phyloP scores from a whole-genome alignment of 352 stramenopile genomes.

The Phytophthora cajani region DNA sequence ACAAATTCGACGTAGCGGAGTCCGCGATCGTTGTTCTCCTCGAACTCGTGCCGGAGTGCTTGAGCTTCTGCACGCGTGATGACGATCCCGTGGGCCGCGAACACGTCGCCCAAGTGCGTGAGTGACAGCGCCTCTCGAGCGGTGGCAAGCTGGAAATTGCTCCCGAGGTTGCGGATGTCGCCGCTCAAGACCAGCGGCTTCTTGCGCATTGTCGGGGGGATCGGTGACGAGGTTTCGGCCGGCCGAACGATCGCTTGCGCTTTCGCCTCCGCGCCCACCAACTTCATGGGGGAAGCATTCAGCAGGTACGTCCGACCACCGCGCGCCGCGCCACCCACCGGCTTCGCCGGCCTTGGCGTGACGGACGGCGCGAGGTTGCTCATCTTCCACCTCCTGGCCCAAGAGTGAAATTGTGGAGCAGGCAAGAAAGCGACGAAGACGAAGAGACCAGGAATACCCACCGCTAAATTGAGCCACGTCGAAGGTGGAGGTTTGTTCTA shows the following conservation, averaged over 20 bases:
- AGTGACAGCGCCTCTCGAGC: slow-evolving; percentile 50
- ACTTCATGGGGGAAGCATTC: slow-evolving; percentile 59
- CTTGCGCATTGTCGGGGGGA: slow-evolving; percentile 44
- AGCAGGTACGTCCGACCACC: slow-evolving; percentile 58
- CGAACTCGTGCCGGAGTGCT: slow-evolving; percentile 71
- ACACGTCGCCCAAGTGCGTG: slow-evolving; percentile 54
- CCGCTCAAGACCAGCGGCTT: slow-evolving; percentile 70
- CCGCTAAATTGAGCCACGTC: slow-evolving; percentile 23
- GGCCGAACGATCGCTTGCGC: slow-evolving; percentile 31
- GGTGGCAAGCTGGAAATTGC: slow-evolving; percentile 67
- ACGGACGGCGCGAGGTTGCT: slow-evolving; percentile 67
- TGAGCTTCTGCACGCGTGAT: slow-evolving; percentile 65
- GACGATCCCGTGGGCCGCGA: slow-evolving; percentile 54
- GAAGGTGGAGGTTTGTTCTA: neutral
- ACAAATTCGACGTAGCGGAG: slow-evolving; percentile 70
- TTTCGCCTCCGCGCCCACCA: slow-evolving; percentile 20
- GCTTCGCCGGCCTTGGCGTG: slow-evolving; percentile 67
- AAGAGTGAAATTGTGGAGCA: slow-evolving; percentile 7
- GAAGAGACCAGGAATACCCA: slow-evolving; percentile 20
- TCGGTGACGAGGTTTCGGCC: slow-evolving; percentile 36
- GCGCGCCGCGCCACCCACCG: slow-evolving; percentile 26
- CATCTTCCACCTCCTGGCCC: slow-evolving; percentile 16
- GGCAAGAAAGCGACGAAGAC: slow-evolving; percentile 18
- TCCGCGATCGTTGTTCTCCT: slow-evolving; percentile 77
- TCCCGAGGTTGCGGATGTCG: slow-evolving; percentile 78